phyloP scores from a whole-genome alignment of 768 basidiomycete species.

The Auriculariales sp. region DNA sequence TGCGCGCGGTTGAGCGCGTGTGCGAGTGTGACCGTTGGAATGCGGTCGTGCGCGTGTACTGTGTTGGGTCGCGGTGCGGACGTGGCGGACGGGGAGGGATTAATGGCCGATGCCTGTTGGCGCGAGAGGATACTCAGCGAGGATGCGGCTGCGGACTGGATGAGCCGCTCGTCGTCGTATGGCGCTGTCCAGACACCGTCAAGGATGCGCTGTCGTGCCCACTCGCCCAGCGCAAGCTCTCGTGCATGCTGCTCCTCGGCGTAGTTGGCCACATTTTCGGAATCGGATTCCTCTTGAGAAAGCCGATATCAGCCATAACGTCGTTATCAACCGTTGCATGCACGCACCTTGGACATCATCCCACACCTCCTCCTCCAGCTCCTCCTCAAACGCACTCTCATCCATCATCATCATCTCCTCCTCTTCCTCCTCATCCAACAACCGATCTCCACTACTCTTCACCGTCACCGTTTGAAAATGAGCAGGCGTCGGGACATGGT shows the following conservation, averaged over 20 bases:
- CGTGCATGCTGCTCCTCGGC: not conserved
- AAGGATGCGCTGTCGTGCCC: slow-evolving; percentile 46
- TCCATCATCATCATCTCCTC: slow-evolving; percentile 20
- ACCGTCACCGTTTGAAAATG: too few species aligned
- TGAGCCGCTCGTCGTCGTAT: slow-evolving; percentile 49
- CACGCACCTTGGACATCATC: too few species aligned
- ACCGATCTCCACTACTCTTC: too few species aligned
- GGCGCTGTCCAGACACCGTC: slow-evolving; percentile 69
- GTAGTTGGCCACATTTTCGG: not conserved
- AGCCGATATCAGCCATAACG: too few species aligned
- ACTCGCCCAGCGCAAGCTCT: not conserved
- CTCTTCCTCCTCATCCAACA: slow-evolving; percentile 17
- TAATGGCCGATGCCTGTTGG: not conserved
- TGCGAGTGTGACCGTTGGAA: slow-evolving; percentile 23
- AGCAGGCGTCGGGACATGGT: too few species aligned
- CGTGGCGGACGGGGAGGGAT: slow-evolving; percentile 1
- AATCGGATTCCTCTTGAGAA: too few species aligned
- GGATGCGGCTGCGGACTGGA: slow-evolving; percentile 3
- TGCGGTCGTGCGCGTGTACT: slow-evolving; percentile 14
- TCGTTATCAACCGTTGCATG: too few species aligned
- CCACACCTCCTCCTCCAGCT: too few species aligned
- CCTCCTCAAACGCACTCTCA: slow-evolving; percentile 33
- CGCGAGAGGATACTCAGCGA: not conserved
- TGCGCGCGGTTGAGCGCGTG: slow-evolving; percentile 23
- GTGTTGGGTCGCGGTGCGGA: not conserved